phyloP scores from a whole-genome alignment of 768 basidiomycete species.

The Lyophyllum shimeji region DNA sequence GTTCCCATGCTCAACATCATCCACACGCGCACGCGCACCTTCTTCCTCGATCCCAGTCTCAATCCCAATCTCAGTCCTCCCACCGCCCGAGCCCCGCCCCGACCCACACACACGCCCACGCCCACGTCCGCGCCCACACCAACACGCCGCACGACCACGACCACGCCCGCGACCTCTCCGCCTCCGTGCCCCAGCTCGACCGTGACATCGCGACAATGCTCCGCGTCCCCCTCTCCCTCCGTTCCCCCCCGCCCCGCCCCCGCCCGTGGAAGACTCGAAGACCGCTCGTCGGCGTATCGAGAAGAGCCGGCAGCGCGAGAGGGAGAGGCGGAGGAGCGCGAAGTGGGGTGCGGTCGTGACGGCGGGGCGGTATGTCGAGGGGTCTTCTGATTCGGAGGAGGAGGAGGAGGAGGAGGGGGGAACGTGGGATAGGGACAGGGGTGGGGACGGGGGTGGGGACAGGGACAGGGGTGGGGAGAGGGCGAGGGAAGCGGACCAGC shows the following conservation, averaged over 20 bases:
- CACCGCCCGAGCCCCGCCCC: background rate
- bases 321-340: background rate
- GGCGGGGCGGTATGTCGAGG: too few relatives aligned
- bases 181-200: background rate
- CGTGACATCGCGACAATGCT: constrained; percentile 2
- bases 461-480: background rate
- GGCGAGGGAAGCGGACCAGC: background rate
- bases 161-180: too few relatives aligned
- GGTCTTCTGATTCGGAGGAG: background rate
- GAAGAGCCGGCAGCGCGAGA: background rate
- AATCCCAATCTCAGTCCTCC: background rate
- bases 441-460: background rate
- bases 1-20: background rate
- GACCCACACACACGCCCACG: background rate
- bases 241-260: too few relatives aligned
- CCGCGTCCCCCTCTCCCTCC: too few relatives aligned
- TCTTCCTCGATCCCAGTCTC: background rate
- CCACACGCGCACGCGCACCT: background rate
- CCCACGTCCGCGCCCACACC: background rate
- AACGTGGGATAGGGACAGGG: background rate
- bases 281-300: background rate
- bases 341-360: background rate
- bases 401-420: background rate
- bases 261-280: too few relatives aligned
- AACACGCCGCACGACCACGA: too few relatives aligned